A percentile compares a stretch with the other conserved stretches of the same genome.
phyloP scores from a whole-genome alignment of 129 eudicot species.

The Flaveria trinervia region DNA sequence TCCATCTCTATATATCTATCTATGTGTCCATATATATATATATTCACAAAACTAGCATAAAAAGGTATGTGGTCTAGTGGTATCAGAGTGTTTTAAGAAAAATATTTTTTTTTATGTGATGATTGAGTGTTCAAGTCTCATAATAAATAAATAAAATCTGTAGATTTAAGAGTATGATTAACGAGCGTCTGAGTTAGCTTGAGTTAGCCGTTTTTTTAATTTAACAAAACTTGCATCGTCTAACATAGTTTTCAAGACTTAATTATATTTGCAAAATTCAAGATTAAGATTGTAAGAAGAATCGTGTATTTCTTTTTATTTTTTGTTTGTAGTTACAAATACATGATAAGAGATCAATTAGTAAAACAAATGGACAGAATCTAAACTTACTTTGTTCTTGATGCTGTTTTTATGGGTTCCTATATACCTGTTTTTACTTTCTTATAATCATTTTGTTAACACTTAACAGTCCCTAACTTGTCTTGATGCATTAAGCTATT shows the following conservation, averaged over 20 bases:
- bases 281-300: not conserved
- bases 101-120: too few relatives aligned
- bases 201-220: too few relatives aligned
- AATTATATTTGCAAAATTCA: not conserved
- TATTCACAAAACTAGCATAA: too few relatives aligned
- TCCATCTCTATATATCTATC: not conserved
- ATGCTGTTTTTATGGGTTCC: not conserved
- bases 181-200: too few relatives aligned
- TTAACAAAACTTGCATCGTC: too few relatives aligned
- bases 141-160: too few relatives aligned
- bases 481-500: not conserved
- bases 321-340: not conserved
- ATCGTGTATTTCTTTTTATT: not conserved
- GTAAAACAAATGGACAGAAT: conserved; percentile 5
- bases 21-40: not conserved
- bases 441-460: not conserved
- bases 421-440: not conserved
- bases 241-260: not conserved
- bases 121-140: too few relatives aligned
- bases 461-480: not conserved
- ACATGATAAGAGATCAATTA: not conserved
- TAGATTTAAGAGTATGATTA: too few relatives aligned
- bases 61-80: too few relatives aligned
- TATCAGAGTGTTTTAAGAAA: too few relatives aligned
- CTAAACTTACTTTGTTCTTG: conserved; percentile 18